A percentile compares a stretch with the other conserved stretches of the same genome.
These are phyloP conservation scores for Kazachstania africana DNA, from an alignment of 805 yeast genomes.

Conservation along the genomic window DNA sequence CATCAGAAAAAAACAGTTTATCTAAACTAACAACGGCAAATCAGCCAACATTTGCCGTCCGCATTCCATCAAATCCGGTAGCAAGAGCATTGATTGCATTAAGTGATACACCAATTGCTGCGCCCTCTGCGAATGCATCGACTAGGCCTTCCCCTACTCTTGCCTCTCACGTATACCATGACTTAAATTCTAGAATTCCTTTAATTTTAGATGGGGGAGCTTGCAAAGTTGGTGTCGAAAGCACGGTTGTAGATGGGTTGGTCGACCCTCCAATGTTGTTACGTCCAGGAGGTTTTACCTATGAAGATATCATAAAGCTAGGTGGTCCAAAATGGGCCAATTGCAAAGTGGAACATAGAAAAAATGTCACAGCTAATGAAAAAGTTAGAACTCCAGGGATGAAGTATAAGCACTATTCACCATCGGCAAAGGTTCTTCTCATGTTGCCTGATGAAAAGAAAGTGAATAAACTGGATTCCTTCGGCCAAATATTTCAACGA, in stretches of 20 bases:
- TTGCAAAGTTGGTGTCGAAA: slow-evolving; percentile 81
- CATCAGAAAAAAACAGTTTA: slow-evolving; percentile 32
- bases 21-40: slow-evolving; percentile 74
- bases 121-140: slow-evolving; percentile 95
- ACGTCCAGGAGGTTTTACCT: slow-evolving; percentile 88
- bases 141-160: slow-evolving; percentile 89
- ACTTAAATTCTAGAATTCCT: slow-evolving; percentile 70
- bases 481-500: slow-evolving; percentile 17
- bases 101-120: slow-evolving; percentile 85
- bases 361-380: slow-evolving; percentile 49
- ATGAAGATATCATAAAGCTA: slow-evolving; percentile 52
- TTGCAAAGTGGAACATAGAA: slow-evolving; percentile 50
- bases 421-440: slow-evolving; percentile 69
- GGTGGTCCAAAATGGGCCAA: slow-evolving; percentile 66
- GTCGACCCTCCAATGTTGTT: slow-evolving; percentile 74
- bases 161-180: slow-evolving; percentile 78
- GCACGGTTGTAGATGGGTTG: slow-evolving; percentile 89
- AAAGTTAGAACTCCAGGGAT: slow-evolving; percentile 90
- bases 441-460: slow-evolving; percentile 38
- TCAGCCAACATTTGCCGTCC: slow-evolving; percentile 83
- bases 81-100: slow-evolving; percentile 83
- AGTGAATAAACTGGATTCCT: slow-evolving; percentile 13
- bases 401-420: slow-evolving; percentile 95
- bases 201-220: slow-evolving; percentile 83
- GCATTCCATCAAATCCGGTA: slow-evolving; percentile 77